phyloP scores from a whole-genome alignment of 495 filamentous ascomycete species.

The Pyrenopolyporus hunteri region DNA sequence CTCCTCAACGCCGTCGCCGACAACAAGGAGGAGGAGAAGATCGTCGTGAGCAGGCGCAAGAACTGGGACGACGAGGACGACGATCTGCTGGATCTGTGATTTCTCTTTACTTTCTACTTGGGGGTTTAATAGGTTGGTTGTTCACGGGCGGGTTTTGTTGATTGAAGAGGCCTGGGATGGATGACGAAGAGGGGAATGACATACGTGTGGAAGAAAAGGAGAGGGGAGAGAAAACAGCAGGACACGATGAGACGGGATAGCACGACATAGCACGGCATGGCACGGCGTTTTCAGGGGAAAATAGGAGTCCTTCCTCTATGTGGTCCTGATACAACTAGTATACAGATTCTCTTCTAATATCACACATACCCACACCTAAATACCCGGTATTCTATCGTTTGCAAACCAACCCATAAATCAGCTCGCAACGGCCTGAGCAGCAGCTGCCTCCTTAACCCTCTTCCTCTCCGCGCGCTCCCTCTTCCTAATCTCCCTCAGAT shows the following conservation, averaged over 20 bases:
- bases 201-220: neutral
- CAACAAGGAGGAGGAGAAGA: slow-evolving; percentile 72
- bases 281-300: slow-evolving; percentile 35
- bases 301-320: slow-evolving; percentile 4
- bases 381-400: neutral
- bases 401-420: neutral
- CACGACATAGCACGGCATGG: slow-evolving; percentile 33
- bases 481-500: slow-evolving; percentile 81
- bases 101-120: neutral
- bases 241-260: slow-evolving; percentile 6
- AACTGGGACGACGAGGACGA: slow-evolving; percentile 89
- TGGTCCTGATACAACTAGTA: slow-evolving; percentile 17
- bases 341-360: slow-evolving; percentile 16
- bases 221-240: neutral
- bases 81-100: slow-evolving; percentile 69
- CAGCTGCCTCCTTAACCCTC: slow-evolving; percentile 59
- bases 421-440: slow-evolving; percentile 9
- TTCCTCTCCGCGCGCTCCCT: slow-evolving; percentile 71
- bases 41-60: slow-evolving; percentile 83
- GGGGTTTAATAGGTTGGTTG: no score
- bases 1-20: slow-evolving; percentile 82
- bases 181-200: neutral
- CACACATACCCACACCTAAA: slow-evolving; percentile 2
- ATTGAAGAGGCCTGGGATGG: neutral
- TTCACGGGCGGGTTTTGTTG: neutral